Evolutionary conservation across 257 asterid genomes (phyloP), one percentile per base, ranked within the genome.

Genomic region (Phtheirospermum japonicum): DNA sequence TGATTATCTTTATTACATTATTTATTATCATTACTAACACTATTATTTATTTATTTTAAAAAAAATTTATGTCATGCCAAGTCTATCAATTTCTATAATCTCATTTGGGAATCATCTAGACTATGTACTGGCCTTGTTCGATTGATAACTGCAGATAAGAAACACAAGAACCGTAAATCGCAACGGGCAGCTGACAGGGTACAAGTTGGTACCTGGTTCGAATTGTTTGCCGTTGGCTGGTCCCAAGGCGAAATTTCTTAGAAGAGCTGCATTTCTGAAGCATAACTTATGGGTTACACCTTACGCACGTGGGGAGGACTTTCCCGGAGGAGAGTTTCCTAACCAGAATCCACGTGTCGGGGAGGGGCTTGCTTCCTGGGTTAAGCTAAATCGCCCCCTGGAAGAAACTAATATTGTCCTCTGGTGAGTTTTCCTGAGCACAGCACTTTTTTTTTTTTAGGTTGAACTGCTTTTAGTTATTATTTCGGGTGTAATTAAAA

Each of bases 251-350:
- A 91, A 86, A 76, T 91, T 91, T 64, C 63, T 91, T 72, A 84
- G 98, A 68, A 84, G 98, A 76, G 98, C 96, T 59, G 90, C 92
- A 58, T 91, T 91, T 77, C 61, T 91, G 83, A 91, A 86, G 80
- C 96, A 91, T 77, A 91, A 88, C 61, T 77, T 91, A 23, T 91
- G 98, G 98, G 96, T 91, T 75, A 91, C 98, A 46, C 89, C 76
- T 62, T 91, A 78, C 74, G 85, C 95, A 50, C 85, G 78, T 7
- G 96, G 95, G 57, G 95, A 91, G 80, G 95, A 84, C 74, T 88
- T 91, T 69, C 98, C 98, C 1, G 98, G 98, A 16, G 98, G 95
- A 65, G 98, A 91, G 76, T 91, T 91, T 69, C 98, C 96, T 54
- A 91, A 91, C 75, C 98, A 91, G 78, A 91, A 91, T 73, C 98